Evolutionary conservation across 345 rosid genomes (phyloP).

Genomic region (Aquilaria malaccensis): DNA sequence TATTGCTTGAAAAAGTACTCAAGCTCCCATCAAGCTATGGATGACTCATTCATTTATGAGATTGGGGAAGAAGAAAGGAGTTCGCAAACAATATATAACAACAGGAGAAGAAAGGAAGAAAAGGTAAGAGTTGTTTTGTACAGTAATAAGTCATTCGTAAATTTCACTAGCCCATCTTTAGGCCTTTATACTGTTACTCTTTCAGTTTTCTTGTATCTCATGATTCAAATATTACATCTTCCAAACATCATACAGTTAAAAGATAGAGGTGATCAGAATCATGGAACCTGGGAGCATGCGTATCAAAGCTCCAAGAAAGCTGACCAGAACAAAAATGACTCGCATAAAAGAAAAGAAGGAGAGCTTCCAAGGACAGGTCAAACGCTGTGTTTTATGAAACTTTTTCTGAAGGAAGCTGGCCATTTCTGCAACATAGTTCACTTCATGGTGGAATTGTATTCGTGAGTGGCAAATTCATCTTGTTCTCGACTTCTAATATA

Average conservation of each 20-base stretch:
- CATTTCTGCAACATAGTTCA: constrained; percentile 72
- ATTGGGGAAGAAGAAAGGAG: constrained; percentile 77
- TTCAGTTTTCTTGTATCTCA: constrained; percentile 9
- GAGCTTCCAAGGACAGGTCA: constrained; percentile 95
- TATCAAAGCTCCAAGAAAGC: constrained; percentile 78
- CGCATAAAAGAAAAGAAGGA: constrained; percentile 88
- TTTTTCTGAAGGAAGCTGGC: constrained; percentile 88
- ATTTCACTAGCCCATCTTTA: background rate
- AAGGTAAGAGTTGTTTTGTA: constrained; percentile 46
- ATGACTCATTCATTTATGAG: constrained; percentile 65
- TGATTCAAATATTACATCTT: constrained; percentile 14
- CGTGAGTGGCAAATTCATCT: constrained; percentile 41
- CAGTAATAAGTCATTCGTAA: constrained; percentile 3
- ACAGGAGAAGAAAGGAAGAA: constrained; percentile 75
- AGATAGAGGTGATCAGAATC: constrained; percentile 67
- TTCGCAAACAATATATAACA: constrained; percentile 29
- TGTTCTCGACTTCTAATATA: constrained; percentile 3
- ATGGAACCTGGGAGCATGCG: constrained; percentile 91
- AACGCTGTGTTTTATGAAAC: constrained; percentile 89
- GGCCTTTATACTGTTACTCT: constrained; percentile 1
- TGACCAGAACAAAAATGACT: constrained; percentile 69
- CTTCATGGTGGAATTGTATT: constrained; percentile 86
- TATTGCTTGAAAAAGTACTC: constrained; percentile 56
- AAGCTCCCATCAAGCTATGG: constrained; percentile 61
- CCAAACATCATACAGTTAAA: constrained; percentile 52